phyloP scores from a whole-genome alignment of 805 yeast genomes.

The Candida mattraensis region DNA sequence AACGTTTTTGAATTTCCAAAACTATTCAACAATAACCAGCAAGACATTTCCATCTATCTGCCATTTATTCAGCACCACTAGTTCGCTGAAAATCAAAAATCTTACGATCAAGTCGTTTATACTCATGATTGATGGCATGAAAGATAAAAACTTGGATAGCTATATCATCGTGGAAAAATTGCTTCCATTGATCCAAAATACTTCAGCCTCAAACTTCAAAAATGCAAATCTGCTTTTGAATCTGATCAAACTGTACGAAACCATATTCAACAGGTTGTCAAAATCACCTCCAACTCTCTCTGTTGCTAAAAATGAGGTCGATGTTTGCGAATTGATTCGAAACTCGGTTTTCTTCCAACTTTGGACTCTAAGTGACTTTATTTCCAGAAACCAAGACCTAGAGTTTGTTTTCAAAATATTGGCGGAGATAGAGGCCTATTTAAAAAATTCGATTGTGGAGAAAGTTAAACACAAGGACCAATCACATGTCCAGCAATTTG shows the following conservation, averaged over 20 bases:
- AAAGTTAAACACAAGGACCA: conserved; percentile 11
- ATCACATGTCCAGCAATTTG: too few species aligned
- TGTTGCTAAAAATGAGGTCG: conserved; percentile 25
- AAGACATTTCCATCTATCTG: conserved; percentile 73
- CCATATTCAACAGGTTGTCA: conserved; percentile 28
- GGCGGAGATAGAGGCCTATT: conserved; percentile 19
- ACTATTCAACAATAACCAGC: conserved; percentile 61
- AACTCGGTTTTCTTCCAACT: conserved; percentile 35
- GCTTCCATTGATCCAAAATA: conserved; percentile 63
- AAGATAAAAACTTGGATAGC: conserved; percentile 62
- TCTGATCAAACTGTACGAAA: conserved; percentile 31
- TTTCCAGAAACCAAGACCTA: conserved; percentile 25
- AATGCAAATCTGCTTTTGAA: conserved; percentile 31
- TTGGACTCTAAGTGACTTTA: conserved; percentile 33
- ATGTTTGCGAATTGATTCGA: conserved; percentile 30
- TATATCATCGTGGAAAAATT: conserved; percentile 72
- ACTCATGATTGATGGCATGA: conserved; percentile 42
- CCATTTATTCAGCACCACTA: conserved; percentile 77
- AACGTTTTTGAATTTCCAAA: conserved; percentile 35
- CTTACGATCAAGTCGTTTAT: conserved; percentile 63
- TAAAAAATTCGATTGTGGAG: conserved; percentile 19
- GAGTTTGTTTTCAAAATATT: conserved; percentile 18
- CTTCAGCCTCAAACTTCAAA: conserved; percentile 33
- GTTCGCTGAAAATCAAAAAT: conserved; percentile 75
- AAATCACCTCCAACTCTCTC: conserved; percentile 23